These are phyloP conservation scores for Nakaseomyces glabratus DNA, from an alignment of 1,139 yeast species.

Conservation along the genomic window DNA sequence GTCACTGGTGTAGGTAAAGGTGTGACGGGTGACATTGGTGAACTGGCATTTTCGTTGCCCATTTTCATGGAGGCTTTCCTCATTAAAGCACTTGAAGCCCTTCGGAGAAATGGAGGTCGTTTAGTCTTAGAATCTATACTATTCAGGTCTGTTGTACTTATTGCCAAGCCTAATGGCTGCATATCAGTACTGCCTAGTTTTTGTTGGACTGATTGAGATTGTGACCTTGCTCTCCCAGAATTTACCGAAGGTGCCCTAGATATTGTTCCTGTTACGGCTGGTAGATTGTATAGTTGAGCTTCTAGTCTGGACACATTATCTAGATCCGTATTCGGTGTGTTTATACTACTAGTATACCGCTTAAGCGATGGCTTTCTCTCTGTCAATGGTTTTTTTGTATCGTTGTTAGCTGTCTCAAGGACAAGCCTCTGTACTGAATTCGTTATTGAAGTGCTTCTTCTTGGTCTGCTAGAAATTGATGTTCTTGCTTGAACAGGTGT, in stretches of 20 bases:
- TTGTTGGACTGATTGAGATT: neutral
- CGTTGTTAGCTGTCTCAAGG: neutral
- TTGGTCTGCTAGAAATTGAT: constrained; percentile 5
- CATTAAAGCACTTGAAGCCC: constrained; percentile 28
- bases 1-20: constrained; percentile 13
- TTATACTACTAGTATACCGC: neutral
- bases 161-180: constrained; percentile 3
- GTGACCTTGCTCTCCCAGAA: constrained; percentile 1
- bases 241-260: constrained; percentile 4
- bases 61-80: constrained; percentile 23
- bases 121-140: constrained; percentile 9
- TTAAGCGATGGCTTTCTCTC: constrained; percentile 4
- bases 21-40: constrained; percentile 7
- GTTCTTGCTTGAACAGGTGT: neutral
- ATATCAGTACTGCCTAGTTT: neutral
- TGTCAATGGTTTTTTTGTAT: neutral
- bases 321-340: constrained; percentile 2
- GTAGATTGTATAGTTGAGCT: constrained; percentile 3
- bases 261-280: constrained; percentile 2
- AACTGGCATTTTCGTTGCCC: neutral
- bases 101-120: constrained; percentile 23
- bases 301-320: constrained; percentile 3
- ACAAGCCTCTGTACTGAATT: constrained; percentile 1
- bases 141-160: constrained; percentile 1
- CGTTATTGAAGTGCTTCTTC: constrained; percentile 1